Conservation (phyloP, 2,329 filamentous ascomycete genomes). For the Epichloe bromicola region DNA sequence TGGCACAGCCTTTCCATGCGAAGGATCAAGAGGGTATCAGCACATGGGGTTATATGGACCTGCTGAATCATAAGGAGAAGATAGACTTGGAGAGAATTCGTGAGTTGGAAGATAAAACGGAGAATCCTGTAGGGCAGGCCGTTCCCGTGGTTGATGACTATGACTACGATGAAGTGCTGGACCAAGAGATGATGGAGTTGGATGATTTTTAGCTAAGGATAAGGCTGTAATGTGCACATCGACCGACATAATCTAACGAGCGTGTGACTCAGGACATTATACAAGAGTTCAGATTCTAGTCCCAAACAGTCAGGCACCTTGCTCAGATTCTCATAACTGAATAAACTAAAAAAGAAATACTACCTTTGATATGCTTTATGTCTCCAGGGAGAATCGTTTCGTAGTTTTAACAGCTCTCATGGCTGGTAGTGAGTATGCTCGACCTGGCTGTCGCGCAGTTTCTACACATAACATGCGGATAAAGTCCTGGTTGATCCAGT, state of each 20-base stretch:
- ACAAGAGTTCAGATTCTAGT: background rate
- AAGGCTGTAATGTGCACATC: background rate
- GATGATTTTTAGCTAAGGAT: slow-evolving; percentile 19
- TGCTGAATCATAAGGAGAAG: slow-evolving; percentile 67
- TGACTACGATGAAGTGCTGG: slow-evolving; percentile 38
- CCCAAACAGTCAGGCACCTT: background rate
- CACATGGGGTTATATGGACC: slow-evolving; percentile 74
- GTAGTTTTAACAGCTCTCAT: slow-evolving; percentile 45
- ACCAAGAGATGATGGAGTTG: slow-evolving; percentile 43
- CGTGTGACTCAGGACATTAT: background rate
- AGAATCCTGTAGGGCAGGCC: slow-evolving; percentile 12
- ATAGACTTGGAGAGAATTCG: slow-evolving; percentile 54
- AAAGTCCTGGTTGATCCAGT: slow-evolving; percentile 82
- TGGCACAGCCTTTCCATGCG: slow-evolving; percentile 79
- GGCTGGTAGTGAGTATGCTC: slow-evolving; percentile 40
- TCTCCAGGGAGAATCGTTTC: slow-evolving; percentile 22
- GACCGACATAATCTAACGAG: background rate
- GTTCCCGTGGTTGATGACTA: slow-evolving; percentile 25
- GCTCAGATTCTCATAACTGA: background rate
- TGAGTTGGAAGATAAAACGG: slow-evolving; percentile 38
- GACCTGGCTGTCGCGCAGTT: slow-evolving; percentile 62
- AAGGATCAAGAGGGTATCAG: slow-evolving; percentile 85
- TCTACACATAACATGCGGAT: slow-evolving; percentile 84
- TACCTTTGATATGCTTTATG: background rate
- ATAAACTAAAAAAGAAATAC: too few species aligned